Percentiles rank a stretch among this genome's conserved stretches.
Conservation (phyloP, 495 filamentous ascomycete genomes). For the Clavariopsis aquatica region DNA sequence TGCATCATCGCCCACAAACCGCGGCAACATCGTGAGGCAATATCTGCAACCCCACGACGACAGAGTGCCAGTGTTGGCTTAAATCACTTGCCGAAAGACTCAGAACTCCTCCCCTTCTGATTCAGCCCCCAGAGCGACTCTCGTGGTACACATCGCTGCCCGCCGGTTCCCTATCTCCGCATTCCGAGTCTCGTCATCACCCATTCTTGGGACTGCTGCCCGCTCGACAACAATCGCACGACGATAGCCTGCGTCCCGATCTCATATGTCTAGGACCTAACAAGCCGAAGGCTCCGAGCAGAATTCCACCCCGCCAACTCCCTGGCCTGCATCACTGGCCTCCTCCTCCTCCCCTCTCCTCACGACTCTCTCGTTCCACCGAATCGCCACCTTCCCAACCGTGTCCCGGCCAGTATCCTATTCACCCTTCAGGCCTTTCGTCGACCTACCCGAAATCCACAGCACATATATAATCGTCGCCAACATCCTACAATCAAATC, state of each 20-base stretch:
- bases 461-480: neutral
- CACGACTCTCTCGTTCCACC: neutral
- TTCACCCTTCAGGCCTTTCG: neutral
- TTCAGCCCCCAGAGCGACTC: neutral
- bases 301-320: neutral
- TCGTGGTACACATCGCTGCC: neutral
- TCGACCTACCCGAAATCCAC: neutral
- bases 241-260: neutral
- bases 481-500: neutral
- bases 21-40: constrained; percentile 5
- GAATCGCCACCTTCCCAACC: neutral
- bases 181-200: constrained; percentile 25
- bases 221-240: neutral
- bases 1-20: constrained; percentile 12
- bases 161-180: constrained; percentile 9
- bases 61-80: neutral
- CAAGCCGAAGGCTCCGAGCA: neutral
- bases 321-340: neutral
- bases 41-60: neutral
- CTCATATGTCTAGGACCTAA: neutral
- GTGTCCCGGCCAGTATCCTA: neutral
- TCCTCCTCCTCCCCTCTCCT: no score
- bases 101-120: neutral
- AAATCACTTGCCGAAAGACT: constrained; percentile 3
- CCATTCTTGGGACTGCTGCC: constrained; percentile 8